A percentile compares a stretch with the other conserved stretches of the same genome.
phyloP scores from a whole-genome alignment of 208 protist genomes.

The Trichomonas gallinae region DNA sequence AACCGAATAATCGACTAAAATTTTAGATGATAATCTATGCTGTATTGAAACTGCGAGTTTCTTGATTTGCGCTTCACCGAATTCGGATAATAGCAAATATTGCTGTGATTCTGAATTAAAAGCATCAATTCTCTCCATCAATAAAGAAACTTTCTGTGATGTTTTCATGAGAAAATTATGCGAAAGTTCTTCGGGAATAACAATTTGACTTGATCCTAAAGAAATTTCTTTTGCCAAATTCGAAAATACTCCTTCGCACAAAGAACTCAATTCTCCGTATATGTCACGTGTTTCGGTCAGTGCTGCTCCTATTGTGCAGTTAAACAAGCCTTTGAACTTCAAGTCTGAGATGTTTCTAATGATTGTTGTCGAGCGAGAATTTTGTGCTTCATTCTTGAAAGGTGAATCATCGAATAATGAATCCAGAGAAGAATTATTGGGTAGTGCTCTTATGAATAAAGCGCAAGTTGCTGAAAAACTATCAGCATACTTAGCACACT shows the following conservation, averaged over 20 bases:
- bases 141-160: neutral
- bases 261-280: neutral
- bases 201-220: neutral
- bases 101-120: neutral
- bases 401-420: neutral
- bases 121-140: neutral
- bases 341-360: neutral
- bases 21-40: neutral
- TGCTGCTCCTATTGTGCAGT: neutral
- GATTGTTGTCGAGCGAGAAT: neutral
- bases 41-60: neutral
- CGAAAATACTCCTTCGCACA: neutral
- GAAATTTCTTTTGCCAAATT: neutral
- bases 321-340: neutral
- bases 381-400: neutral
- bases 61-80: neutral
- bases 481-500: neutral
- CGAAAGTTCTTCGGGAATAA: neutral
- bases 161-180: neutral
- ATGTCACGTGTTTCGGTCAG: neutral
- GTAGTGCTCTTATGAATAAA: neutral
- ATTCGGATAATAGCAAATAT: neutral
- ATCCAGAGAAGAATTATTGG: neutral
- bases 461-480: neutral
- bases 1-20: neutral